phyloP scores from a whole-genome alignment of 805 yeast genomes.

The Candida ortonii region DNA sequence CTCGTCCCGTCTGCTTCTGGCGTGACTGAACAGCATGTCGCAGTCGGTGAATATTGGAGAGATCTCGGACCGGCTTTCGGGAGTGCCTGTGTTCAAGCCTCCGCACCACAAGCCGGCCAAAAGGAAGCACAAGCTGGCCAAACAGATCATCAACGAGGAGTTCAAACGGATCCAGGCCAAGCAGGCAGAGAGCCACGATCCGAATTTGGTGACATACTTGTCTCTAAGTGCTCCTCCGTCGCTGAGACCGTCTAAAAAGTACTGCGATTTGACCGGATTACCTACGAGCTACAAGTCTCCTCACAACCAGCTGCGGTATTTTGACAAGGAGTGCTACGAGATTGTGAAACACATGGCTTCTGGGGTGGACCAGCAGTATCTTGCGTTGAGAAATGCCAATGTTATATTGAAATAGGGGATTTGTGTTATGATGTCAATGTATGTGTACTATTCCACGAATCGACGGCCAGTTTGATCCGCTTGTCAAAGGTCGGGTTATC shows the following conservation, averaged over 20 bases:
- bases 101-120: slow-evolving; percentile 49
- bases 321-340: slow-evolving; percentile 80
- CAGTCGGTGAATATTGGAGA: slow-evolving; percentile 13
- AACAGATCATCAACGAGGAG: slow-evolving; percentile 77
- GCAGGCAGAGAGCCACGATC: slow-evolving; percentile 30
- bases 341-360: slow-evolving; percentile 76
- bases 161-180: slow-evolving; percentile 55
- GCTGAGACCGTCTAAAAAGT: slow-evolving; percentile 71
- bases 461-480: slow-evolving; percentile 26
- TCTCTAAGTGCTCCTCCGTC: slow-evolving; percentile 86
- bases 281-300: slow-evolving; percentile 75
- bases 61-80: slow-evolving; percentile 39
- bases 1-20: too few species aligned
- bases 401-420: slow-evolving; percentile 57
- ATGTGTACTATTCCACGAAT: slow-evolving; percentile 22
- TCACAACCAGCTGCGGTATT: slow-evolving; percentile 69
- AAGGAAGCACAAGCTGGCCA: slow-evolving; percentile 68
- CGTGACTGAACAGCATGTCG: too few species aligned
- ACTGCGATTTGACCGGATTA: slow-evolving; percentile 92
- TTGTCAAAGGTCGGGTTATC: slow-evolving; percentile 31
- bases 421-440: slow-evolving; percentile 3
- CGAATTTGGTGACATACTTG: slow-evolving; percentile 60
- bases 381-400: slow-evolving; percentile 84
- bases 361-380: slow-evolving; percentile 90
- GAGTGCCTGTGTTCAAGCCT: slow-evolving; percentile 57